Conservation (phyloP, 768 basidiomycete genomes). For the Macrolepiota dolichaula region DNA sequence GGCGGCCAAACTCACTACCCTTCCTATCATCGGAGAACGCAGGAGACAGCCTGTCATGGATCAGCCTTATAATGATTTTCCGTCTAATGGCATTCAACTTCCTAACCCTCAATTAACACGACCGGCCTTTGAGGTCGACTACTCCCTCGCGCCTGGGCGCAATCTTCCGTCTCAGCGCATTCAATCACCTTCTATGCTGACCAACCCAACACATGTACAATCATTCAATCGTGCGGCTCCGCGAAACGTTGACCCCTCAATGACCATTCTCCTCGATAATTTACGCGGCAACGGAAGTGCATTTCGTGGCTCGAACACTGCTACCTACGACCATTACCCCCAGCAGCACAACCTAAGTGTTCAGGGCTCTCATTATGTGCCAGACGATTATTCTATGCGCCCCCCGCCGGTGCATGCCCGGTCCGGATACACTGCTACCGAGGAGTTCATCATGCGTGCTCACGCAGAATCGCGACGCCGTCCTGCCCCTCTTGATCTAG, state of each 20-base stretch:
- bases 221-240: not conserved
- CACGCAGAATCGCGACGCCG: constrained; percentile 35
- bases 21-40: constrained; percentile 9
- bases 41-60: not conserved
- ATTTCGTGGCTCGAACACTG: constrained; percentile 12
- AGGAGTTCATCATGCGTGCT: constrained; percentile 65
- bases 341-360: not conserved
- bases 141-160: constrained; percentile 30
- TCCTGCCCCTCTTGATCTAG: constrained; percentile 33
- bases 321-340: not conserved
- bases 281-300: constrained; percentile 22
- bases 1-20: not conserved
- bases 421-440: constrained; percentile 64
- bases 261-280: constrained; percentile 35
- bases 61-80: constrained; percentile 5
- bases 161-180: constrained; percentile 10
- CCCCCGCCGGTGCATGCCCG: constrained; percentile 22
- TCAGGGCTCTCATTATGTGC: constrained; percentile 25
- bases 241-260: constrained; percentile 30
- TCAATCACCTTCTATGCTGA: constrained; percentile 13
- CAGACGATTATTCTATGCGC: constrained; percentile 15
- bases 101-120: not conserved
- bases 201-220: not conserved
- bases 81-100: constrained; percentile 1
- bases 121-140: constrained; percentile 32